Evolutionary conservation across 108 stramenopile species (phyloP).

Genomic region (Nannochloropsis oceanica): DNA sequence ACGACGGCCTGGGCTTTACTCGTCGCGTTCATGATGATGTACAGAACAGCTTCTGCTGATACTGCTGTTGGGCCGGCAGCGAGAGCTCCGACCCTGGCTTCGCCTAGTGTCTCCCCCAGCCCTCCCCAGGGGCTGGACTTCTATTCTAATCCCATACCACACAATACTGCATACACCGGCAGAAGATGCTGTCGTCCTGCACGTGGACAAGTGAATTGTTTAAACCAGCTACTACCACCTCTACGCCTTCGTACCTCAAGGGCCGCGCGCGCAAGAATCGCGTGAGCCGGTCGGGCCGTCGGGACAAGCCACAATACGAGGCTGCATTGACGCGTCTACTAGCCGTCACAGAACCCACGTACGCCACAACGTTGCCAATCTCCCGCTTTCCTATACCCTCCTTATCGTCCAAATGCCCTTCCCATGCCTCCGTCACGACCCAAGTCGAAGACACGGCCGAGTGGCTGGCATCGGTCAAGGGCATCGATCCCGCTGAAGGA

Average conservation of each 20-base stretch:
- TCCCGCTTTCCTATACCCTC: too few species aligned
- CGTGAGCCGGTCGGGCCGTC: background rate
- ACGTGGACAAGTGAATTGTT: background rate
- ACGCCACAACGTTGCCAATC: background rate
- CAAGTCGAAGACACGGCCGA: background rate
- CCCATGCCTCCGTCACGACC: too few species aligned
- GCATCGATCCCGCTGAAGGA: background rate
- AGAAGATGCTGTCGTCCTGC: background rate
- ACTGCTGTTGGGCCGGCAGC: too few species aligned
- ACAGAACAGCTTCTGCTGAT: too few species aligned
- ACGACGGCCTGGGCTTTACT: too few species aligned
- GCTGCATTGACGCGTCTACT: background rate
- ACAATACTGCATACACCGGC: background rate
- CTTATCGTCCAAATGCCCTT: too few species aligned
- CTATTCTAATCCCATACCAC: too few species aligned
- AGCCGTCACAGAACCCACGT: background rate
- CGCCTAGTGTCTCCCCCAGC: too few species aligned
- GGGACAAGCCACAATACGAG: background rate
- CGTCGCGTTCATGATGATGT: too few species aligned
- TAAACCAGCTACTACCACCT: too few species aligned
- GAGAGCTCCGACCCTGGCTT: too few species aligned
- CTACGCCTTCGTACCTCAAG: background rate
- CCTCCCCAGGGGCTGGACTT: too few species aligned
- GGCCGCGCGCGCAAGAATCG: background rate
- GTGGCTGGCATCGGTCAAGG: background rate